A percentile compares a stretch with the other conserved stretches of the same genome.
These are phyloP conservation scores for Phytopythium oedochilum DNA, from an alignment of 352 stramenopile species.

Conservation along the genomic window DNA sequence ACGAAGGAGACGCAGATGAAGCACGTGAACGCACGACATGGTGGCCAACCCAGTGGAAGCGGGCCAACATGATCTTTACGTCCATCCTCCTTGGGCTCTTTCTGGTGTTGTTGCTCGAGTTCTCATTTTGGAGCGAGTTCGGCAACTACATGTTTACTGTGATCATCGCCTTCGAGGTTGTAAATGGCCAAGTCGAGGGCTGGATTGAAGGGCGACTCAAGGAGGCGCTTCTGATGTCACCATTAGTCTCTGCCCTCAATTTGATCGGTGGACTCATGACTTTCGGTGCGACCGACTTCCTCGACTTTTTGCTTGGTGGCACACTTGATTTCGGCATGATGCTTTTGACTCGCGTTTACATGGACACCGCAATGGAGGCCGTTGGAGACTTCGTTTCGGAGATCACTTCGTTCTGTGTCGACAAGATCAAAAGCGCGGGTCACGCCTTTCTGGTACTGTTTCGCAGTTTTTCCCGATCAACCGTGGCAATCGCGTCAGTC, in stretches of 20 bases:
- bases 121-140: slow-evolving; percentile 95
- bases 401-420: slow-evolving; percentile 27
- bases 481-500: slow-evolving; percentile 11
- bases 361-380: slow-evolving; percentile 80
- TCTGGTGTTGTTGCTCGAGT: slow-evolving; percentile 93
- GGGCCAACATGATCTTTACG: slow-evolving; percentile 94
- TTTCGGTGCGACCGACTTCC: slow-evolving; percentile 94
- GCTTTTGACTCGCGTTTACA: slow-evolving; percentile 91
- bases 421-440: slow-evolving; percentile 34
- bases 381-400: slow-evolving; percentile 55
- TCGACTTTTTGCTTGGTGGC: slow-evolving; percentile 95
- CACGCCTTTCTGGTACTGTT: slow-evolving; percentile 35
- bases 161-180: slow-evolving; percentile 91
- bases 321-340: slow-evolving; percentile 95
- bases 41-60: slow-evolving; percentile 93
- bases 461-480: slow-evolving; percentile 49
- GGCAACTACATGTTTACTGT: slow-evolving; percentile 96
- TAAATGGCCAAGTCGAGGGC: slow-evolving; percentile 83
- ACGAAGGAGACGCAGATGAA: slow-evolving; percentile 30
- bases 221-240: slow-evolving; percentile 89
- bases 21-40: slow-evolving; percentile 71
- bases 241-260: slow-evolving; percentile 86
- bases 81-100: slow-evolving; percentile 91
- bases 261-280: slow-evolving; percentile 92
- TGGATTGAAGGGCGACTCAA: slow-evolving; percentile 90